Base-by-base conservation (phyloP, 2,329 filamentous ascomycete species). In the Phyllosticta citriasiana region DNA sequence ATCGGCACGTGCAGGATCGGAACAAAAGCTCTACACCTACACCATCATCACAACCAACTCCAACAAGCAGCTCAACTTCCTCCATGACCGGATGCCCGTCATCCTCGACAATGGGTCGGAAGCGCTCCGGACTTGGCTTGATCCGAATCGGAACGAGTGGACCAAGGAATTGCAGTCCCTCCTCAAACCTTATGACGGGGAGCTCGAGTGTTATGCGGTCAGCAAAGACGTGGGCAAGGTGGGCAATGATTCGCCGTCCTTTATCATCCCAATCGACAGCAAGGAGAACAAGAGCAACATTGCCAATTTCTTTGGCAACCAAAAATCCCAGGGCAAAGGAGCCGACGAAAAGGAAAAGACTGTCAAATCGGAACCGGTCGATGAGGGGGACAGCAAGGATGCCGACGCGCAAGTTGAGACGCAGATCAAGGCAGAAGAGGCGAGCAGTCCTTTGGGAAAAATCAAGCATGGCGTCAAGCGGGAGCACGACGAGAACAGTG, bases 31-130 rank as follows among this genome's bases (percentile, higher is more conserved):
- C 4, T 97, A 93, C 72, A 95, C 91, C 0, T 99, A 96, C 73
- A 93, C 92, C 1, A 85, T 99, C 70, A 93, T 97, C 72, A 99
- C 94, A 0, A 97, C 93, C 1, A 83, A 87, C 63, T 89, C 91
- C 7, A 96, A 93, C 68, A 79, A 86, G 64, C 88, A 93, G 71
- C 79, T 97, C 56, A 85, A 80, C 27, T 97, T 96, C 66, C 79
- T 99, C 19, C 94, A 99, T 71, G 88, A 96, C 69, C 86, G 94
- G 16, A 99, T 99, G 94, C 94, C 94, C 0, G 93, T 96, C 5
- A 89, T 97, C 30, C 73, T 99, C 0, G 86, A 97, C 5, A 85
- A 88, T 4, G 85, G 85, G 3, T 90, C 87, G 0, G 81, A 88
- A 1, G 82, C 79, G 10, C 79, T 96, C 69, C 81, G 78, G 59